Evolutionary conservation across 2,329 filamentous ascomycete genomes (phyloP).

Genomic region (Endoconidiophora polonica): DNA sequence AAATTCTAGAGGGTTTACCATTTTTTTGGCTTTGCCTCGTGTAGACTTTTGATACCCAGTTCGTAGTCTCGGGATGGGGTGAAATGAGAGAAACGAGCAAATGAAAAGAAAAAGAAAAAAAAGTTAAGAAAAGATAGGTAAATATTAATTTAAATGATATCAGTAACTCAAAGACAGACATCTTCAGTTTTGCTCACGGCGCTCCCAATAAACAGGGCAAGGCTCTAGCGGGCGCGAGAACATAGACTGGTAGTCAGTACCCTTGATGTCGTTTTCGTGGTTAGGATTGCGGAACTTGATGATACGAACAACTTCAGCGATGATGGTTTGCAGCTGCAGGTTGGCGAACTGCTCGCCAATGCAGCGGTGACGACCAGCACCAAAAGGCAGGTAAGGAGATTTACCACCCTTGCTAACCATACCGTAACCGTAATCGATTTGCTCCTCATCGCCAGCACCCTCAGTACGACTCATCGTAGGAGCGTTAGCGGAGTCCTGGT

Average conservation of each 20-base stretch:
- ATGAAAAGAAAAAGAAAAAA: background rate
- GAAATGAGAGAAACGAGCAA: background rate
- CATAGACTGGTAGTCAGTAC: conserved; percentile 51
- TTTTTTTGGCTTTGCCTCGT: no score
- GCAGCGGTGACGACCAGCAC: conserved; percentile 80
- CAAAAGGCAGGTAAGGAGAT: conserved; percentile 86
- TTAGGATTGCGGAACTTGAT: conserved; percentile 68
- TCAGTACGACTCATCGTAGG: conserved; percentile 28
- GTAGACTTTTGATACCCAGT: no score
- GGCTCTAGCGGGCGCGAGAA: conserved; percentile 60
- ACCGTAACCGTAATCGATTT: conserved; percentile 87
- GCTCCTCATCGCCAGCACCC: conserved; percentile 49
- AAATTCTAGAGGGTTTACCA: no score
- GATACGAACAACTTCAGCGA: conserved; percentile 55
- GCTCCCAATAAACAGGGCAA: conserved; percentile 60
- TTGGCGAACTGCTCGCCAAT: conserved; percentile 97
- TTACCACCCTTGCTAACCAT: conserved; percentile 78
- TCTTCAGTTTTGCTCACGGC: conserved; percentile 27
- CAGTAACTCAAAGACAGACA: background rate
- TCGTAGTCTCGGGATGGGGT: background rate
- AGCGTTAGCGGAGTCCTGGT: conserved; percentile 42
- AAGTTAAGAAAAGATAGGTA: background rate
- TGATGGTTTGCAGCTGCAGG: conserved; percentile 74
- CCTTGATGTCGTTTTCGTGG: conserved; percentile 51
- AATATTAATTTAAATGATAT: conserved; percentile 6